Evolutionary conservation across 23 red algal species (phyloP).

Genomic region (Gracilaria gracilis): DNA sequence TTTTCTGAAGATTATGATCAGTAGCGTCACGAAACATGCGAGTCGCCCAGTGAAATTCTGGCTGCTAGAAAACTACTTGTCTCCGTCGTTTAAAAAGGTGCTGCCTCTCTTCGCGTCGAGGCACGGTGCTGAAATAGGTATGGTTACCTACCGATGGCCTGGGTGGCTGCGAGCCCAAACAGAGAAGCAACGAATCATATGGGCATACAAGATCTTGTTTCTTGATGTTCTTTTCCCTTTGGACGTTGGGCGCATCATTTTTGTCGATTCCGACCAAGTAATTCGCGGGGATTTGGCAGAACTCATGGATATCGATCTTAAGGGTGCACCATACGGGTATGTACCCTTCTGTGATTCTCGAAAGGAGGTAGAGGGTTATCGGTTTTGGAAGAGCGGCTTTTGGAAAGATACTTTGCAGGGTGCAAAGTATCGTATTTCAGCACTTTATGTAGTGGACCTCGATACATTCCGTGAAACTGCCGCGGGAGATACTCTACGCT

Average conservation of each 20-base stretch:
- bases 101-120: conserved; percentile 78
- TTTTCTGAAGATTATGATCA: conserved; percentile 98
- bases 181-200: conserved; percentile 96
- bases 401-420: conserved; percentile 86
- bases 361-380: conserved; percentile 85
- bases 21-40: conserved; percentile 78
- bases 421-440: conserved; percentile 94
- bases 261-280: conserved; percentile 99
- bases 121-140: conserved; percentile 82
- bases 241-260: conserved; percentile 79
- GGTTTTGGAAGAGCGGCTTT: conserved; percentile 97
- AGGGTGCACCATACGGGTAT: conserved; percentile 96
- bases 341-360: conserved; percentile 98
- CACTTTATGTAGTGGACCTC: conserved; percentile 96
- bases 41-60: conserved; percentile 91
- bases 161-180: conserved; percentile 92
- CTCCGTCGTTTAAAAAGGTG: conserved; percentile 89
- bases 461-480: conserved; percentile 80
- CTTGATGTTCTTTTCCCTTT: conserved; percentile 97
- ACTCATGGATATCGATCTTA: conserved; percentile 75
- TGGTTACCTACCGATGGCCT: conserved; percentile 97
- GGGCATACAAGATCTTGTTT: conserved; percentile 99
- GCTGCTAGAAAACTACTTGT: conserved; percentile 95
- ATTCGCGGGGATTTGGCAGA: conserved; percentile 91
- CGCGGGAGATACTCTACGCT: conserved; percentile 90